These are phyloP conservation scores for Centaurea solstitialis DNA, from an alignment of 129 eudicot genomes.

Conservation along the genomic window DNA sequence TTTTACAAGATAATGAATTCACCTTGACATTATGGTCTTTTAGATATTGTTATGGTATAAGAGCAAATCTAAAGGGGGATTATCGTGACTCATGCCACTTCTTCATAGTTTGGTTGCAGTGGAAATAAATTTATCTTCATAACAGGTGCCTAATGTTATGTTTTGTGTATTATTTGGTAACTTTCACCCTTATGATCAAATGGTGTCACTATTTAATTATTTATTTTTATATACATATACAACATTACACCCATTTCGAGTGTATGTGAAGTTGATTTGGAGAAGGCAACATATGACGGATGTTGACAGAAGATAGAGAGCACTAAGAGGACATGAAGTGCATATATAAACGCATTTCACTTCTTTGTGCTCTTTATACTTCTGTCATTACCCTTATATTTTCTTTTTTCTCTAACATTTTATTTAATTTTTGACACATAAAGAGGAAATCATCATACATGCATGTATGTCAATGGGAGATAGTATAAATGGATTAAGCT, in stretches of 20 bases:
- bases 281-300: slow-evolving; percentile 2
- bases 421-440: not conserved
- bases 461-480: not conserved
- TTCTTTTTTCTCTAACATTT: not conserved
- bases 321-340: slow-evolving; percentile 23
- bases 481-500: not conserved
- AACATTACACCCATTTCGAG: not conserved
- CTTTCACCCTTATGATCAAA: not conserved
- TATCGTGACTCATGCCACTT: not conserved
- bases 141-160: not conserved
- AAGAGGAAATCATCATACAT: not conserved
- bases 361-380: slow-evolving; percentile 36
- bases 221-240: not conserved
- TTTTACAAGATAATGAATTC: not conserved
- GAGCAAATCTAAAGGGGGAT: not conserved
- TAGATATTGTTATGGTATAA: not conserved
- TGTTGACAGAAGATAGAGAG: slow-evolving; percentile 39
- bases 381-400: slow-evolving; percentile 26
- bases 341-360: slow-evolving; percentile 10
- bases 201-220: not conserved
- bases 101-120: not conserved
- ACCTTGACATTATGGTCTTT: not conserved
- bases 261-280: not conserved
- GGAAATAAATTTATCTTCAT: not conserved
- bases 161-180: no score